Conservation (phyloP, 2,329 filamentous ascomycete genomes). For the Huntiella savannae region DNA sequence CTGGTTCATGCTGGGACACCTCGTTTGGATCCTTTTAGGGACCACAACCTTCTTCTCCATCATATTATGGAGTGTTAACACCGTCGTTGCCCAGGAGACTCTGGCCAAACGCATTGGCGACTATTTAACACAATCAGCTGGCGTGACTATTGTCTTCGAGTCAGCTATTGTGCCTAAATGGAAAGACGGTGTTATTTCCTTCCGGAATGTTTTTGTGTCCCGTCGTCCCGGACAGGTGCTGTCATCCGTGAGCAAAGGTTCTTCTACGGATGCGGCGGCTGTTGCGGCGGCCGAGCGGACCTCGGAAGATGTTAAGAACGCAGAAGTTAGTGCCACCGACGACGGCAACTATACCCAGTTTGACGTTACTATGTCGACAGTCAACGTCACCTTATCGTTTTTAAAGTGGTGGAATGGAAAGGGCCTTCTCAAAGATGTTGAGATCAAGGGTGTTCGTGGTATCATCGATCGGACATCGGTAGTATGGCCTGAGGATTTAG, state of each 20-base stretch:
- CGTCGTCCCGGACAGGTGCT: slow-evolving; percentile 65
- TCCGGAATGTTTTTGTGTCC: slow-evolving; percentile 92
- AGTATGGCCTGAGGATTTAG: slow-evolving; percentile 39
- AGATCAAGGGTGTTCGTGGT: slow-evolving; percentile 81
- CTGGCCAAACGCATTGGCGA: slow-evolving; percentile 86
- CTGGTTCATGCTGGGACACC: slow-evolving; percentile 83
- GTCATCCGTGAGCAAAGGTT: slow-evolving; percentile 81
- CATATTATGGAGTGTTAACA: slow-evolving; percentile 80
- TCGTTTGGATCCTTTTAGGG: slow-evolving; percentile 89
- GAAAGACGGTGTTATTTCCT: slow-evolving; percentile 86
- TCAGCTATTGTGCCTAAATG: slow-evolving; percentile 94
- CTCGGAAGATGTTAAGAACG: slow-evolving; percentile 23
- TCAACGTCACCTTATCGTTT: slow-evolving; percentile 92
- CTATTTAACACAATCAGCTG: slow-evolving; percentile 84
- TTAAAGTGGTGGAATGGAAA: slow-evolving; percentile 99
- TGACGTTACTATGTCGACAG: slow-evolving; percentile 80
- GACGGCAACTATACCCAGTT: slow-evolving; percentile 98
- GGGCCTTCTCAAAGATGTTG: slow-evolving; percentile 75
- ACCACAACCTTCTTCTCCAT: slow-evolving; percentile 95
- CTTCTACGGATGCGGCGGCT: slow-evolving; percentile 64
- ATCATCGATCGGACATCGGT: slow-evolving; percentile 82
- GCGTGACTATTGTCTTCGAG: slow-evolving; percentile 87
- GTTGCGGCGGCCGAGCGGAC: slow-evolving; percentile 58
- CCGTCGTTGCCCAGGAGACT: slow-evolving; percentile 92
- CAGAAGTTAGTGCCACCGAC: slow-evolving; percentile 37